These are phyloP conservation scores for Stephania japonica DNA, from an alignment of 164 flowering plant genomes.

Conservation along the genomic window DNA sequence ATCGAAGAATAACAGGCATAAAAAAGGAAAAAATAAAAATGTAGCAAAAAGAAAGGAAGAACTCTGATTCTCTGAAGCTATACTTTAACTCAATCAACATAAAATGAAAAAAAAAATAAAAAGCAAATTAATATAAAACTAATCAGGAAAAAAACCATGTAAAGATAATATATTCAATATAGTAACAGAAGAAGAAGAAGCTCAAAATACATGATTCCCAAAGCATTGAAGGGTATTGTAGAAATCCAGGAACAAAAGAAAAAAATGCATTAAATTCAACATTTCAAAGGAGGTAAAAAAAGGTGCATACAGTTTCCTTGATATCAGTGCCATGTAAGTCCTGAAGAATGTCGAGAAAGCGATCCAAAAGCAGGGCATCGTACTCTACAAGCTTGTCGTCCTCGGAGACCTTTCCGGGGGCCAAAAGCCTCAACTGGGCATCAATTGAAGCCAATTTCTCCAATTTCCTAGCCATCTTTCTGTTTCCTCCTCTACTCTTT, in stretches of 20 bases:
- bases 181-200: too few relatives aligned
- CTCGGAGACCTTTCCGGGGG: conserved; percentile 75
- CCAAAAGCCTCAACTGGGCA: conserved; percentile 78
- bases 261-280: neutral
- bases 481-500: neutral
- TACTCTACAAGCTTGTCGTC: conserved; percentile 90
- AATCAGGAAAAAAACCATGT: neutral
- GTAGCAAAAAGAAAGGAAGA: too few relatives aligned
- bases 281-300: neutral
- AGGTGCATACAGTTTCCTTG: conserved; percentile 59
- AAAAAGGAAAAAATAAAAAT: too few relatives aligned
- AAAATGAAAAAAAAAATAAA: too few relatives aligned
- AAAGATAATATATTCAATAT: neutral
- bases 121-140: neutral
- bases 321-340: conserved; percentile 90
- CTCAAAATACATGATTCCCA: too few relatives aligned
- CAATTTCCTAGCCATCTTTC: conserved; percentile 39
- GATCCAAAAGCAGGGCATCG: conserved; percentile 86
- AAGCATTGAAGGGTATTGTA: neutral
- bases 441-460: conserved; percentile 91
- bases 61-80: too few relatives aligned
- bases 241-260: neutral
- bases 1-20: too few relatives aligned
- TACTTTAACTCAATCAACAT: too few relatives aligned
- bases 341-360: conserved; percentile 85